These are phyloP conservation scores for Cutaneotrichosporon dermatis DNA, from an alignment of 1,284 basidiomycete genomes.

Conservation along the genomic window DNA sequence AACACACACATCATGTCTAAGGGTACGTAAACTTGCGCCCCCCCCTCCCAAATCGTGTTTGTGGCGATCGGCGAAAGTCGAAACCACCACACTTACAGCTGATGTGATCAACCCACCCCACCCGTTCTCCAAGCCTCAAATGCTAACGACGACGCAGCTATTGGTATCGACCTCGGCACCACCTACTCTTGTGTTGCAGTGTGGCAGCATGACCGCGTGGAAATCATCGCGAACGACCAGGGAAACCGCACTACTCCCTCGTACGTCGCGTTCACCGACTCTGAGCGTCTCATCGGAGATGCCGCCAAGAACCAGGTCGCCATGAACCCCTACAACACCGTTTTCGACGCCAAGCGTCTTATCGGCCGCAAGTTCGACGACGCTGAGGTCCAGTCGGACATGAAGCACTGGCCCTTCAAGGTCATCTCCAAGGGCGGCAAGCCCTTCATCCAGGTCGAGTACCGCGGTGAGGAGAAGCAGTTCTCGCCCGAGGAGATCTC, in stretches of 20 bases:
- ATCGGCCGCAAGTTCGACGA: slow-evolving; percentile 83
- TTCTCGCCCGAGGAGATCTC: slow-evolving; percentile 54
- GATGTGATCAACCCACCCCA: too few relatives aligned
- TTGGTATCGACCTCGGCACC: slow-evolving; percentile 55
- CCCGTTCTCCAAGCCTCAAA: too few relatives aligned
- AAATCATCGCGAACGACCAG: slow-evolving; percentile 60
- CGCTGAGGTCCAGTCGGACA: slow-evolving; percentile 57
- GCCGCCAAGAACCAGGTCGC: slow-evolving; percentile 61
- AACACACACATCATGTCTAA: too few relatives aligned
- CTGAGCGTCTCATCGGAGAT: slow-evolving; percentile 66
- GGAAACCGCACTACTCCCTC: slow-evolving; percentile 95
- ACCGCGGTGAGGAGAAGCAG: slow-evolving; percentile 86
- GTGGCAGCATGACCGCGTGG: slow-evolving; percentile 97
- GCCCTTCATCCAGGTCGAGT: slow-evolving; percentile 82
- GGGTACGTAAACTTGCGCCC: too few relatives aligned
- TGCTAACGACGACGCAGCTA: background rate
- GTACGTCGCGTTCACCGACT: slow-evolving; percentile 88
- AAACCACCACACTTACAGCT: too few relatives aligned
- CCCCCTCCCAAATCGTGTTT: too few relatives aligned
- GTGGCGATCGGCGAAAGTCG: too few relatives aligned
- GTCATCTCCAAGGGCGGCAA: slow-evolving; percentile 76
- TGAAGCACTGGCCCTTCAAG: slow-evolving; percentile 93
- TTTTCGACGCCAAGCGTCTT: slow-evolving; percentile 85
- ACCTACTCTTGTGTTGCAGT: slow-evolving; percentile 78
- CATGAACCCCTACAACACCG: slow-evolving; percentile 56